Percentiles rank a stretch among this genome's conserved stretches.
phyloP scores from a whole-genome alignment of 2,329 filamentous ascomycete species.

The Cercospora janseana region DNA sequence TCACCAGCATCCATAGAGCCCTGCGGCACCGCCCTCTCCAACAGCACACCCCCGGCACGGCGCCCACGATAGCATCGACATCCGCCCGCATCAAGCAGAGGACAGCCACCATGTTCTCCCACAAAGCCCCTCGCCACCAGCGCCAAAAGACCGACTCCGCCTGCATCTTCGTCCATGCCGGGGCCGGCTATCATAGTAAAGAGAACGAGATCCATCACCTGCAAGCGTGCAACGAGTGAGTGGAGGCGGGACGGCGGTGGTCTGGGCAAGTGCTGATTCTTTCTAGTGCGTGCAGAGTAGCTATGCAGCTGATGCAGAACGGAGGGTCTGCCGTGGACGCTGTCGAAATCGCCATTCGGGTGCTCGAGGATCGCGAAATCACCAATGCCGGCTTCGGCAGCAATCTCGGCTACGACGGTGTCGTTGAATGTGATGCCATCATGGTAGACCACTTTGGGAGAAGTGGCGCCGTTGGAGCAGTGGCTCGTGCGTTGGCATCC shows the following conservation, averaged over 20 bases:
- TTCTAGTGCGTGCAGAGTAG: slow-evolving; percentile 73
- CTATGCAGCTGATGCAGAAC: slow-evolving; percentile 74
- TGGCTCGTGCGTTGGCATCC: slow-evolving; percentile 66
- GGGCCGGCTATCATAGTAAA: slow-evolving; percentile 87
- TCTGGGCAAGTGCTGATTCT: slow-evolving; percentile 23
- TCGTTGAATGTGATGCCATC: slow-evolving; percentile 91
- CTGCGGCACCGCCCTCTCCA: no score
- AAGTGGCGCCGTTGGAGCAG: slow-evolving; percentile 89
- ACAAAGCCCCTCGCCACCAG: slow-evolving; percentile 9
- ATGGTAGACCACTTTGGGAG: slow-evolving; percentile 87
- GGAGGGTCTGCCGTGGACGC: slow-evolving; percentile 83
- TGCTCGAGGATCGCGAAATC: slow-evolving; percentile 89
- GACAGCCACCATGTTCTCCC: slow-evolving; percentile 38
- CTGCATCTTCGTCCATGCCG: slow-evolving; percentile 93
- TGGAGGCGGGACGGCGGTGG: slow-evolving; percentile 21
- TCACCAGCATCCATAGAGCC: slow-evolving; percentile 10
- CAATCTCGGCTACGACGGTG: slow-evolving; percentile 85
- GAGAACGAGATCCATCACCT: slow-evolving; percentile 84
- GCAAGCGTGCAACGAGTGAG: slow-evolving; percentile 83
- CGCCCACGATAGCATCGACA: slow-evolving; percentile 13
- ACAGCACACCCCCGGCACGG: no score
- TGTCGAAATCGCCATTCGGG: slow-evolving; percentile 81
- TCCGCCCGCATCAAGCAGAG: slow-evolving; percentile 11
- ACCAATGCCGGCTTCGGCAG: slow-evolving; percentile 97
- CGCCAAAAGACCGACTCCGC: slow-evolving; percentile 51